Conservation (phyloP, 257 asterid genomes). For the Eucommia ulmoides region DNA sequence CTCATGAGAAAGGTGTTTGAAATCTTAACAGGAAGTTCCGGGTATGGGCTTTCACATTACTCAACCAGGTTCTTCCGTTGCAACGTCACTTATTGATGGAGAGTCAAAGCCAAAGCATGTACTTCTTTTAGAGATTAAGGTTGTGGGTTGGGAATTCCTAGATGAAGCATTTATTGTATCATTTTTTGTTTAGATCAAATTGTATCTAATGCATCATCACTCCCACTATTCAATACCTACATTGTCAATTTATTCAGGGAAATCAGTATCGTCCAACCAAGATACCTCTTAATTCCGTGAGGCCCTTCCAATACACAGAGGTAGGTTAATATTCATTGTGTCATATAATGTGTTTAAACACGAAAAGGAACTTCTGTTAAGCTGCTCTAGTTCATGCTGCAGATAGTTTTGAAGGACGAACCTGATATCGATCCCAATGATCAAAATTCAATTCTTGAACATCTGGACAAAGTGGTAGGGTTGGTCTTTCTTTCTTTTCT, state of each 20-base stretch:
- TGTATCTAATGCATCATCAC: too few relatives aligned
- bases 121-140: slow-evolving; percentile 94
- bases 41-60: slow-evolving; percentile 99
- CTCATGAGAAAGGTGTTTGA: too few relatives aligned
- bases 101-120: slow-evolving; percentile 96
- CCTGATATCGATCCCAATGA: slow-evolving; percentile 79
- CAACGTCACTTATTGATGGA: slow-evolving; percentile 94
- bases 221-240: too few relatives aligned
- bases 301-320: slow-evolving; percentile 95
- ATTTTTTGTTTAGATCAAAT: too few relatives aligned
- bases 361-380: too few relatives aligned
- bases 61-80: slow-evolving; percentile 98
- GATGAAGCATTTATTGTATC: too few relatives aligned
- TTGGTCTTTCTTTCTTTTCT: slow-evolving; percentile 6
- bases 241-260: slow-evolving; percentile 39
- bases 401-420: slow-evolving; percentile 92
- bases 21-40: slow-evolving; percentile 75
- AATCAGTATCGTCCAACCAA: slow-evolving; percentile 93
- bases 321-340: slow-evolving; percentile 26
- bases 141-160: slow-evolving; percentile 13
- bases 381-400: slow-evolving; percentile 20
- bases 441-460: slow-evolving; percentile 87
- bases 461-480: slow-evolving; percentile 85
- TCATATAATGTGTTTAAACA: too few relatives aligned
- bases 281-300: slow-evolving; percentile 86